Conservation (phyloP, 345 rosid genomes). For the Eucalyptus polyanthemos region DNA sequence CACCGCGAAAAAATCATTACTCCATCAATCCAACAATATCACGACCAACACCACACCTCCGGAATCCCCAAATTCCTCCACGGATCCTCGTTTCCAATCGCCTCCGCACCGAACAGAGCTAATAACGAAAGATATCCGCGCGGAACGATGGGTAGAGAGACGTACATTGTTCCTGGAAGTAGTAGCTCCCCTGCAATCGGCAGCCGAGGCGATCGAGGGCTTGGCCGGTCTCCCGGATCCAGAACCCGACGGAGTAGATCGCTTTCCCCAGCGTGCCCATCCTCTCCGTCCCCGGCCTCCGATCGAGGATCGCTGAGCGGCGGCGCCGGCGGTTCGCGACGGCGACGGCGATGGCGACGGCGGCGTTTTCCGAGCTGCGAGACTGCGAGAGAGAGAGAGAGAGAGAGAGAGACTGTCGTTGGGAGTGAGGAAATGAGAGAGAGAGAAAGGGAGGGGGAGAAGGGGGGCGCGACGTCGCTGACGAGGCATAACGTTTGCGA, state of each 20-base stretch:
- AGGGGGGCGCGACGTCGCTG: not conserved
- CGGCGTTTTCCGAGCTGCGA: not conserved
- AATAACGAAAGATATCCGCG: not conserved
- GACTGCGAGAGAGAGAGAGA: not conserved
- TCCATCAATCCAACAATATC: not conserved
- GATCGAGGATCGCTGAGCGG: not conserved
- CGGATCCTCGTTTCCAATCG: not conserved
- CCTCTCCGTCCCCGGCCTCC: not conserved
- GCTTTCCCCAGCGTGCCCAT: conserved; percentile 79
- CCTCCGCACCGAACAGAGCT: not conserved
- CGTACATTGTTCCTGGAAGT: conserved; percentile 68
- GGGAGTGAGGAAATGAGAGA: not conserved
- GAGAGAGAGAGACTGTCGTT: not conserved
- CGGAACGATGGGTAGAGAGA: not conserved
- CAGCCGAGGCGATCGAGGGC: conserved; percentile 95
- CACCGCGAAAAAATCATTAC: not conserved
- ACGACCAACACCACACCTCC: not conserved
- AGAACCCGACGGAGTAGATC: conserved; percentile 73
- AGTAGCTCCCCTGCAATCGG: conserved; percentile 72
- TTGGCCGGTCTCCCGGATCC: conserved; percentile 96
- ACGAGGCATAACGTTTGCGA: not conserved
- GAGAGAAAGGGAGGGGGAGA: not conserved
- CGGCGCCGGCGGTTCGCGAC: not conserved
- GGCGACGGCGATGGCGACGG: no score
- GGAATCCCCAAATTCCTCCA: not conserved